Evolutionary conservation across 2,329 filamentous ascomycete species (phyloP), one percentile per base, ranked within the genome.

Genomic region (Aspergillus pseudotamarii): DNA sequence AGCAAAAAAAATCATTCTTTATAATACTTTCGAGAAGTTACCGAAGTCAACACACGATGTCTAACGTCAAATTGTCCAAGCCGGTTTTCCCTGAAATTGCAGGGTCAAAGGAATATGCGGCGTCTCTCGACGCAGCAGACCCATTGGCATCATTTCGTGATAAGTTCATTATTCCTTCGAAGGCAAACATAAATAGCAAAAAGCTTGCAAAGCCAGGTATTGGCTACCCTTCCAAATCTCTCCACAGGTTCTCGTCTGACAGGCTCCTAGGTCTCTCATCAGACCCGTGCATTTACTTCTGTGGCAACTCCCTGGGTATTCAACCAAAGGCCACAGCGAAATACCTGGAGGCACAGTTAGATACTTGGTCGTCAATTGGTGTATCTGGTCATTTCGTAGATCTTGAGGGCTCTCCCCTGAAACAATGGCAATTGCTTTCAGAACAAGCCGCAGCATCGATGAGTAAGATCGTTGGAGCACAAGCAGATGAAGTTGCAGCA

Each of bases 241-340:
- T 10, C 1, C 43, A 23, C 23, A 12, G n/a, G 12, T 14, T 14
- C 9, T n/a, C 43, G 10, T 51, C 66, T 73, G 57, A 72, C 51
- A 34, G 45, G 16, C 6, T 51, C 16, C 14, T 54, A 73, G 79
- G 78, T 58, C 69, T 77, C 51, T 76, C 75, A 1, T 70, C 75
- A 23, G 73, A 80, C 9, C 73, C 71, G 43, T 75, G 74, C 48
- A 89, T 92, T 60, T 97, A 96, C 78, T 89, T 97, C 69, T 93
- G 92, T 68, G 93, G 93, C 60, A 96, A 97, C 80, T 96, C 92
- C 0, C 85, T 96, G 3, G 93, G 93, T 36, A 85, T 94, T 11
- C 93, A 96, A 77, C 93, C 93, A 34, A 88, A 86, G 68, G 84
- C 87, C 4, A 88, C 89, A 0, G 81, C 85, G 19, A 80, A 84